A percentile compares a stretch with the other conserved stretches of the same genome.
Evolutionary conservation across 805 yeast species (phyloP).

Genomic region (Groenewaldozyma tartarivorans): DNA sequence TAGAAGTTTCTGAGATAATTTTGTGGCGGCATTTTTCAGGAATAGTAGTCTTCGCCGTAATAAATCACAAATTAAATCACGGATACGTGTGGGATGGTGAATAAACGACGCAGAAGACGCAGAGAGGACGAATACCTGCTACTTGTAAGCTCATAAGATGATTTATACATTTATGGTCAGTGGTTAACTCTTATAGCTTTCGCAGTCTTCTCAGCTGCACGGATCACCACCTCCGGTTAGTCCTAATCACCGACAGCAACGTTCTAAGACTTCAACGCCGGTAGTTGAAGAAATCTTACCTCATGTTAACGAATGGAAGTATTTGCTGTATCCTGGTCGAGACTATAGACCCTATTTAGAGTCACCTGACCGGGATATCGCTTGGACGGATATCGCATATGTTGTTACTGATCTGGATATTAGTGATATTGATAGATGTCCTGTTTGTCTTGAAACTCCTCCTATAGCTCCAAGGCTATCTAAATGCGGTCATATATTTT

Average conservation of each 20-base stretch:
- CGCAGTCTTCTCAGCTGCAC: not conserved
- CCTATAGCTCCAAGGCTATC: slow-evolving; percentile 10
- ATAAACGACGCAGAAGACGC: not conserved
- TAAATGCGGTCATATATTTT: slow-evolving; percentile 10
- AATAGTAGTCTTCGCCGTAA: too few species aligned
- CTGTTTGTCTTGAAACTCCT: slow-evolving; percentile 11
- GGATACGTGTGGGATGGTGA: not conserved
- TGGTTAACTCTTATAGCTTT: not conserved
- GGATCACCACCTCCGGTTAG: not conserved
- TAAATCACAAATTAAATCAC: too few species aligned
- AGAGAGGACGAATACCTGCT: not conserved
- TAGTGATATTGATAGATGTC: slow-evolving; percentile 11
- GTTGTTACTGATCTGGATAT: slow-evolving; percentile 8
- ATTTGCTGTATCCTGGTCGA: slow-evolving; percentile 2
- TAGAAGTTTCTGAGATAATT: too few species aligned
- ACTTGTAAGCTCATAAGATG: not conserved
- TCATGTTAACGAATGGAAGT: slow-evolving; percentile 7
- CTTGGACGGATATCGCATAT: slow-evolving; percentile 7
- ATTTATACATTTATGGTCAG: not conserved
- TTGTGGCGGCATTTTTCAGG: too few species aligned
- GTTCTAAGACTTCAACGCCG: not conserved
- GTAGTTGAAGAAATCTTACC: not conserved
- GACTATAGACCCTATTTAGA: not conserved
- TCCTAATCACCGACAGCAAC: not conserved
- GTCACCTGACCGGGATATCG: not conserved